Evolutionary conservation across 2,329 filamentous ascomycete species (phyloP).

Genomic region (Penicillium sp.): DNA sequence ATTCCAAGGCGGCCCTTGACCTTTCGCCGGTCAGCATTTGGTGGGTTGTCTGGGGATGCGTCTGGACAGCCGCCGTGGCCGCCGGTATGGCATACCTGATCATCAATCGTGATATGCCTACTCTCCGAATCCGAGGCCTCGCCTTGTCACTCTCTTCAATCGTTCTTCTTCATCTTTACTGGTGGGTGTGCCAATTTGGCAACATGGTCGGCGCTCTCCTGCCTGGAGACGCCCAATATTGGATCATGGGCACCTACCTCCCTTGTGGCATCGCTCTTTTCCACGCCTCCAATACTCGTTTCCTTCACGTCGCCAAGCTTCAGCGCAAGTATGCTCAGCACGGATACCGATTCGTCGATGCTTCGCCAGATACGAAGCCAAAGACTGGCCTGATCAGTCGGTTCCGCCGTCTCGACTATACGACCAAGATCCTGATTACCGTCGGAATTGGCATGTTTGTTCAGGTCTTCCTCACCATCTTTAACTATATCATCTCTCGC

Average conservation of each 20-base stretch:
- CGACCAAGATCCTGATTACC: conserved; percentile 31
- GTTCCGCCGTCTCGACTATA: conserved; percentile 32
- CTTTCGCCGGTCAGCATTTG: conserved; percentile 31
- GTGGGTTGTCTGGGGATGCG: conserved; percentile 31
- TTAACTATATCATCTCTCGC: conserved; percentile 58
- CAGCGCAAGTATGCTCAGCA: conserved; percentile 51
- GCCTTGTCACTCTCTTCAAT: conserved; percentile 40
- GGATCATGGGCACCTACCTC: conserved; percentile 68
- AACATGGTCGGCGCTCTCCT: conserved; percentile 39
- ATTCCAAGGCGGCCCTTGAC: conserved; percentile 27
- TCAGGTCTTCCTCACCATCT: conserved; percentile 31
- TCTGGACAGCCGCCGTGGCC: conserved; percentile 38
- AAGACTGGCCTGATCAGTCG: conserved; percentile 23
- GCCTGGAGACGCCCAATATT: conserved; percentile 61
- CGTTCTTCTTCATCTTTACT: conserved; percentile 43
- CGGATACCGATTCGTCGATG: conserved; percentile 7
- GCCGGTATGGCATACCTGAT: conserved; percentile 38
- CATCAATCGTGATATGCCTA: conserved; percentile 35
- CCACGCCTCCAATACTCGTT: conserved; percentile 64
- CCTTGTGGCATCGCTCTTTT: conserved; percentile 68
- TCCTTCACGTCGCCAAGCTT: conserved; percentile 60
- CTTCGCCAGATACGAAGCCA: conserved; percentile 5
- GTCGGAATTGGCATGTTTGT: conserved; percentile 58
- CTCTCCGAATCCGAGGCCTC: conserved; percentile 44
- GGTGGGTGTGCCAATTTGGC: conserved; percentile 37